A percentile compares a stretch with the other conserved stretches of the same genome.
These are phyloP conservation scores for Apiospora rasikravindrae DNA, from an alignment of 2,329 filamentous ascomycete genomes.

Conservation along the genomic window DNA sequence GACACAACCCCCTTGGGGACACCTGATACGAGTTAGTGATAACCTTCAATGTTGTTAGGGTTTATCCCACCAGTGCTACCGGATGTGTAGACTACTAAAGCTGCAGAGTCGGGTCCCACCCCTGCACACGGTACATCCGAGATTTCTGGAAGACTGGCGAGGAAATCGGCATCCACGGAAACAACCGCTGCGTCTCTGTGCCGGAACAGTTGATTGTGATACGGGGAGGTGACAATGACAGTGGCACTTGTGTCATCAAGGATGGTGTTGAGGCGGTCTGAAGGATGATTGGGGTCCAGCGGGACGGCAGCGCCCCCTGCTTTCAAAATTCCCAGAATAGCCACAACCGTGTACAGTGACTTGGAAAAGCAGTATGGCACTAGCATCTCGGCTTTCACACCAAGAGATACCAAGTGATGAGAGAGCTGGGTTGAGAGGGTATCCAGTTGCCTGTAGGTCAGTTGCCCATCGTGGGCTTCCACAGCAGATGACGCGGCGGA, in stretches of 20 bases:
- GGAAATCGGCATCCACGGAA: slow-evolving; percentile 21
- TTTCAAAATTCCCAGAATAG: slow-evolving; percentile 42
- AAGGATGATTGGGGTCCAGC: slow-evolving; percentile 1
- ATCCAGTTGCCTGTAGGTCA: slow-evolving; percentile 16
- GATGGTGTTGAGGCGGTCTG: slow-evolving; percentile 18
- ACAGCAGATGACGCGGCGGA: slow-evolving; percentile 16
- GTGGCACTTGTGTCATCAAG: slow-evolving; percentile 16
- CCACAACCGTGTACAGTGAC: slow-evolving; percentile 38
- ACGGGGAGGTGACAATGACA: slow-evolving; percentile 19
- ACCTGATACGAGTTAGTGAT: neutral
- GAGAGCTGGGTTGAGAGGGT: neutral
- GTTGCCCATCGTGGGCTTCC: slow-evolving; percentile 17
- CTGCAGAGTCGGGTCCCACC: slow-evolving; percentile 25
- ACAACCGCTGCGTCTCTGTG: slow-evolving; percentile 23
- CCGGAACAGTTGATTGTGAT: slow-evolving; percentile 20
- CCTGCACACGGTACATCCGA: neutral
- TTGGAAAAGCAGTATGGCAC: slow-evolving; percentile 43
- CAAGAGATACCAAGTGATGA: neutral
- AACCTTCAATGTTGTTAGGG: no score
- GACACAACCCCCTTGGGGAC: slow-evolving; percentile 6
- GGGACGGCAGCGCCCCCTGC: slow-evolving; percentile 39
- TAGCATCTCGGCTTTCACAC: neutral
- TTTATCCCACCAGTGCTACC: slow-evolving; percentile 27
- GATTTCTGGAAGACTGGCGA: neutral
- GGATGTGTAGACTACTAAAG: slow-evolving; percentile 30